Evolutionary conservation across 108 stramenopile genomes (phyloP), one percentile per base, ranked within the genome.

Genomic region (Discostella stelligeroides): DNA sequence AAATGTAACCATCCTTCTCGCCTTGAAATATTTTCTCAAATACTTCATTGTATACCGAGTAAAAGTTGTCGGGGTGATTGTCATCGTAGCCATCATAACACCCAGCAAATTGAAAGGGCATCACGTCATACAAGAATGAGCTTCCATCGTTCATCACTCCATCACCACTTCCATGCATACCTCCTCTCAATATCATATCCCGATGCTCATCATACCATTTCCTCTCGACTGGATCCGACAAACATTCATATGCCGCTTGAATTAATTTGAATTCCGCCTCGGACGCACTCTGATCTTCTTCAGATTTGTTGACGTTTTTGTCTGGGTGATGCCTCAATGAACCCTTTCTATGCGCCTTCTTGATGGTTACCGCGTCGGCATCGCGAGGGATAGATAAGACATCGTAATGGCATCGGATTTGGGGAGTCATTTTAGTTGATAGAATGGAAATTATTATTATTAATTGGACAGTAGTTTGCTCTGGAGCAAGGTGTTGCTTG

Each of bases 311-410:
- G 29, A 87, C 68, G 47, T 79, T 89, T 70, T 96, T 96, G 82
- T 99, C 98, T 13, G 98, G 98, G 75, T 99, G 98, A 41, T 87
- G 89, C 58, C 83, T 92, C 25, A 97, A 80, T 0, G 97, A 97
- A 15, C 94, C 60, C 70, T 97, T 92, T 9, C 97, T 90, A 75
- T 98, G 97, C 15, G 88, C 88, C 82, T 99, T 99, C 70, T 99
- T 99, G 49, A 98, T 89, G 42, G 86, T 82, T n/a, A 79, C 65
- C 14, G 79, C 81, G 63, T 92, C 92, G 45, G 97, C 98, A 61
- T 88, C 84, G 56, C 73, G 85, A 1, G 76, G 58, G 25, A 98
- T 79, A 21, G 88, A 86, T 43, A 99, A 80, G n/a, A 97, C 87
- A 17, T 98, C 97, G 76, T 99, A 99, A 61, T 98, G 91, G 42